Evolutionary conservation across 768 basidiomycete genomes (phyloP), one percentile per base, ranked within the genome.

Genomic region (Cytidiella melzeri): DNA sequence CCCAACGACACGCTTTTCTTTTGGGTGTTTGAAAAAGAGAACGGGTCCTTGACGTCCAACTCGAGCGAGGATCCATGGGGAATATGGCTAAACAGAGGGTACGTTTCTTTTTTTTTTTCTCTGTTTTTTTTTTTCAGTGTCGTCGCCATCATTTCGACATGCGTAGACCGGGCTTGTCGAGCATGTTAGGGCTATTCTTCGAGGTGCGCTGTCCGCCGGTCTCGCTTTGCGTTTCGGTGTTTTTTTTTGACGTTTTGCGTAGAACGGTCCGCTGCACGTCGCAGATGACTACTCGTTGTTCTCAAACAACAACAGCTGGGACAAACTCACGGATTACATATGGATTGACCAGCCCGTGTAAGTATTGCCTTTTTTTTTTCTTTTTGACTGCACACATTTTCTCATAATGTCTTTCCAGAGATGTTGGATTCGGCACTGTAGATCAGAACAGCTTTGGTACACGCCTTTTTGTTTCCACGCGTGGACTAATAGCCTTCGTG

Each of bases 281-380:
- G 69, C 71, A 9, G 63, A 64, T 47, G 67, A 86, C 55, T 79
- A 77, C 50, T 72, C 69, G 5, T 61, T 75, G 4, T 69, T 67
- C 23, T 57, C 69, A 7, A 87, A 87, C 55, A 61, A 72, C 5
- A 73, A 76, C 61, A 74, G 78, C 57, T 85, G 82, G 79, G 66
- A 75, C 52, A 72, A 66, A 20, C 60, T 84, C 19, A 76, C 81
- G 1, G 86, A 89, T 62, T 79, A 76, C 54, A 73, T 87, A 30
- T 87, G 82, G 83, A 68, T 88, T 45, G 87, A 88, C 57, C 83
- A 87, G 51, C 87, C 84, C 43, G 84, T 84, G 23, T n/a, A n/a
- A n/a, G n/a, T n/a, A n/a, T n/a, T n/a, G n/a, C n/a, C n/a, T n/a
- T n/a, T n/a, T n/a, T n/a, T n/a, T n/a, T n/a, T n/a, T n/a, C n/a